phyloP scores from a whole-genome alignment of 176 grass and related monocot species.

The Rhynchospora breviuscula region DNA sequence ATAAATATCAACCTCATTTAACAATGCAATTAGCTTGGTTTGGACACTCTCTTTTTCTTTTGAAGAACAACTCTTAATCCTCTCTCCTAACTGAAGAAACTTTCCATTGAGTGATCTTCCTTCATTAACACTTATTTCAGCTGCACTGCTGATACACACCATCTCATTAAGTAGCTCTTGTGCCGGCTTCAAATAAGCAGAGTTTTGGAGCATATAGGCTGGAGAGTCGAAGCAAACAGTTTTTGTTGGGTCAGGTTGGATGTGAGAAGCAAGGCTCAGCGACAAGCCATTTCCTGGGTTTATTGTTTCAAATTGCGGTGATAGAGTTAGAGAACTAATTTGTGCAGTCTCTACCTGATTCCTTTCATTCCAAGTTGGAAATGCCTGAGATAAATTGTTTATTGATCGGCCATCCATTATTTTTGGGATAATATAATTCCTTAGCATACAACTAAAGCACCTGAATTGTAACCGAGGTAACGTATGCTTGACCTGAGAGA shows the following conservation, averaged over 20 bases:
- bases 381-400: slow-evolving; percentile 23
- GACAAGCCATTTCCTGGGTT: slow-evolving; percentile 22
- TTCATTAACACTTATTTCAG: slow-evolving; percentile 10
- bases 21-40: slow-evolving; percentile 61
- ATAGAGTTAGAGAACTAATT: slow-evolving; percentile 16
- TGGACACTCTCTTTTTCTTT: slow-evolving; percentile 35
- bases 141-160: slow-evolving; percentile 39
- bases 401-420: slow-evolving; percentile 14
- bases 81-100: slow-evolving; percentile 24
- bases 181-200: slow-evolving; percentile 55
- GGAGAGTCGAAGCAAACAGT: slow-evolving; percentile 9
- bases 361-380: slow-evolving; percentile 14
- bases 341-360: slow-evolving; percentile 13
- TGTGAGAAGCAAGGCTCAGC: slow-evolving; percentile 45
- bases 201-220: slow-evolving; percentile 35
- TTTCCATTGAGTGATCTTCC: slow-evolving; percentile 11
- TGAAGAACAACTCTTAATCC: slow-evolving; percentile 8
- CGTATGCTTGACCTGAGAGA: background rate
- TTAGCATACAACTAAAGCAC: background rate
- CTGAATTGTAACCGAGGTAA: background rate
- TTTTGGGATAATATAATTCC: background rate
- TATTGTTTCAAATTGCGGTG: slow-evolving; percentile 12
- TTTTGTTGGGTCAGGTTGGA: background rate
- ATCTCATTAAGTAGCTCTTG: slow-evolving; percentile 73
- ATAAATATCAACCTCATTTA: slow-evolving; percentile 55